Evolutionary conservation across 306 rosid genomes (phyloP), one percentile per base, ranked within the genome.

Genomic region (Vigna reflexopilosa): DNA sequence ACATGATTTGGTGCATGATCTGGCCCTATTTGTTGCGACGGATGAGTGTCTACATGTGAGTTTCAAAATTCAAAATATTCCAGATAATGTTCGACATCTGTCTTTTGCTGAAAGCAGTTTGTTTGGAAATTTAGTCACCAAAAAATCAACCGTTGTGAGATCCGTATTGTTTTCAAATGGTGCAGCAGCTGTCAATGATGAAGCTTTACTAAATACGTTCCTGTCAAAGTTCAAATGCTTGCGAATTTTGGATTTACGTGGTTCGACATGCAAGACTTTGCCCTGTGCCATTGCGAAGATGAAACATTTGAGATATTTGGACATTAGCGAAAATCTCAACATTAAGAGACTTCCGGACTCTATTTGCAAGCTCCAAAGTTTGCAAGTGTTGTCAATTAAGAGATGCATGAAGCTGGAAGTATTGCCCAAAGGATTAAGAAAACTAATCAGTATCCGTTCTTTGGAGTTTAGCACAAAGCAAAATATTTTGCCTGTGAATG

Each of bases 371-470:
- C 61, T 55, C 61, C 61, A 55, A 55, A 55, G 22, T 20, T 20
- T 55, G 61, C 32, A 3, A 19, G 2, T 9, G 6, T 20, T 55
- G 7, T 8, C 0, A 0, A 0, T 55, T 19, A 0, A 1, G 0
- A 1, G 2, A 0, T 55, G 61, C 30, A 0, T 1, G 2, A 1
- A 55, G 15, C 61, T 55, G 6, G 61, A 55, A 55, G 2, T 30
- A 20, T 55, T 55, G 30, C 61, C 61, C 6, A 55, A 20, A 42
- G 47, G 47, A 42, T 42, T 42, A 2, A 9, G 13, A 42, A 2
- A 42, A 9, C 0, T 42, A 2, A 42, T 42, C 12, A 9, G 1
- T 42, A 1, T 42, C 0, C 2, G 47, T 2, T 0, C 0, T 42
- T 9, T 55, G 6, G 14, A 3, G 7, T 9, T 55, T 1, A 20